These are phyloP conservation scores for Camelina neglecta DNA, from an alignment of 345 rosid species.

Conservation along the genomic window DNA sequence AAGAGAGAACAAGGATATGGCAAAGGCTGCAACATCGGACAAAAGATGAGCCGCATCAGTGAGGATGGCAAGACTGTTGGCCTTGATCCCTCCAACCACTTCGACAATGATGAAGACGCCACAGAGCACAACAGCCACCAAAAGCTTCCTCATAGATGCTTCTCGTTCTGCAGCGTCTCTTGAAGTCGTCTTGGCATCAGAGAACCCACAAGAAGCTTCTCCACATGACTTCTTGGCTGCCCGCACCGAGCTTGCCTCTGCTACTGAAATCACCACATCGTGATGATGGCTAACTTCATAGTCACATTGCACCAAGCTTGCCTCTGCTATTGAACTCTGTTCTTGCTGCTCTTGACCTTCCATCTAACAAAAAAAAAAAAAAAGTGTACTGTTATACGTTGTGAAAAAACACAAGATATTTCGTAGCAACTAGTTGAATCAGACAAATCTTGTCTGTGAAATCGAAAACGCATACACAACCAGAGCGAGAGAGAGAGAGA, in stretches of 20 bases:
- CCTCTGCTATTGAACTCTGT: neutral
- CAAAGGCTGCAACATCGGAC: slow-evolving; percentile 68
- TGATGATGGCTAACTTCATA: neutral
- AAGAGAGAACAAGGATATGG: slow-evolving; percentile 60
- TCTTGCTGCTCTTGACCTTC: slow-evolving; percentile 2
- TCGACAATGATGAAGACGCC: slow-evolving; percentile 40
- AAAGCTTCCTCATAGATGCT: slow-evolving; percentile 44
- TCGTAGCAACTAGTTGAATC: neutral
- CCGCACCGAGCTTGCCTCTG: neutral
- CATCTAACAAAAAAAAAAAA: slow-evolving; percentile 4
- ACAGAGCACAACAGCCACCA: slow-evolving; percentile 11
- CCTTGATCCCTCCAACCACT: slow-evolving; percentile 65
- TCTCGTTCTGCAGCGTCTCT: slow-evolving; percentile 37
- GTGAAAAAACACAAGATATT: neutral
- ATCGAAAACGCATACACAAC: neutral
- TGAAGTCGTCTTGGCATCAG: slow-evolving; percentile 39
- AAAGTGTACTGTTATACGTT: neutral
- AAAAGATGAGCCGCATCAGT: slow-evolving; percentile 70
- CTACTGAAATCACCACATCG: neutral
- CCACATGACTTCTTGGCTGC: slow-evolving; percentile 13
- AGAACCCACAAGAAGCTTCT: slow-evolving; percentile 15
- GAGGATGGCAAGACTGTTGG: slow-evolving; percentile 64
- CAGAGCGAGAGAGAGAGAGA: neutral
- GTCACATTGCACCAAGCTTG: slow-evolving; percentile 1
- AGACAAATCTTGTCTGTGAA: neutral